Base-by-base conservation (phyloP, 2,329 filamentous ascomycete genomes). In the Sporothrix protearum region DNA sequence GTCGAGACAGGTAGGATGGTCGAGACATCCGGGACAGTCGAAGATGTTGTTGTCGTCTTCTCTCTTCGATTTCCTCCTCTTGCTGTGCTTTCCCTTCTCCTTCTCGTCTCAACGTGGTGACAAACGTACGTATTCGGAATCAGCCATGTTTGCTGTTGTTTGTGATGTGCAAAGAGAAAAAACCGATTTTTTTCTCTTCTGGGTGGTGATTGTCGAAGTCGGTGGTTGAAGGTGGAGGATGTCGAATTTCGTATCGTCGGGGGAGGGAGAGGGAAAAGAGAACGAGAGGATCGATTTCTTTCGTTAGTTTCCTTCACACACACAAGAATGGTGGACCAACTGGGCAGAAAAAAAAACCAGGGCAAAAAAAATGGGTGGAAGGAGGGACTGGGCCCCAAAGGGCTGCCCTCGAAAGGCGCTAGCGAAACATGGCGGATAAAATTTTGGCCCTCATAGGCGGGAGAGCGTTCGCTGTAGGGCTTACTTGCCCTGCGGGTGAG, bases 141-240 rank as follows among this genome's bases (percentile, higher is more conserved):
- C 92, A 87, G 92, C 92, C 92, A 94, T 94, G 83, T 83, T 92
- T 87, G 86, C 85, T 83, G 82, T 81, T 76, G 78, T 76, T 55
- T 51, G 45, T 66, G 71, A 59, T 61, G 49, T 66, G 42, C 61
- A 68, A 69, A 70, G 68, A 70, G 64, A 68, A 68, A 64, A 70
- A 63, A 25, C 36, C 25, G 8, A 51, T 30, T 8, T 55, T 53
- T 68, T 69, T 69, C 57, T 66, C 57, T 69, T 71, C 49, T 28
- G 73, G 74, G 75, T 75, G 73, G 71, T 70, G 55, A 51, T 51
- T 61, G 64, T 69, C 67, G 59, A 53, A 53, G 67, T 22, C 57
- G 59, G 70, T 72, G 63, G 71, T 66, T 59, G 70, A 71, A 55
- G 55, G 30, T 68, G 39, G 66, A 64, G 59, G 70, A 61, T 59